These are phyloP conservation scores for Acacia pycnantha DNA, from an alignment of 331 rosid species.

Conservation along the genomic window DNA sequence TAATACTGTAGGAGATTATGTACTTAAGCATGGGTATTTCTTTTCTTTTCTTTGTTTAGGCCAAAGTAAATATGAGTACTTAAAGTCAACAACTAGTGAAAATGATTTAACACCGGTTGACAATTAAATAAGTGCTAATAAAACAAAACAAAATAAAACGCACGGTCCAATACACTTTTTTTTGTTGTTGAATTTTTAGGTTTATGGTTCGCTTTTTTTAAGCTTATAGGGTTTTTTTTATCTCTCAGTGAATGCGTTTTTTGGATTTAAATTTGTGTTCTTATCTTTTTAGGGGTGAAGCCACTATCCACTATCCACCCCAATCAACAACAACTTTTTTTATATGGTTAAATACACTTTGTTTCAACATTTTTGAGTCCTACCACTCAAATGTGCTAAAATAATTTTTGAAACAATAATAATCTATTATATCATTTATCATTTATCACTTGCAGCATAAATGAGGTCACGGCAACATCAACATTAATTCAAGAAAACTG, in stretches of 20 bases:
- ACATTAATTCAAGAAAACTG: background rate
- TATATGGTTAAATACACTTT: background rate
- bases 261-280: fast-evolving
- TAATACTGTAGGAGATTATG: too few relatives aligned
- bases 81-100: too few relatives aligned
- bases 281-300: too few relatives aligned
- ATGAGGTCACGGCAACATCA: background rate
- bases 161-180: background rate
- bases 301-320: fast-evolving
- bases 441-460: background rate
- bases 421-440: background rate
- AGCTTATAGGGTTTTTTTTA: too few relatives aligned
- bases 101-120: too few relatives aligned
- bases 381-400: background rate
- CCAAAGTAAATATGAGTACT: too few relatives aligned
- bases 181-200: too few relatives aligned
- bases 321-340: too few relatives aligned
- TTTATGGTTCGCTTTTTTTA: too few relatives aligned
- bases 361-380: background rate
- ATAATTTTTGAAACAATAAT: background rate
- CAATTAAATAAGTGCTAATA: background rate
- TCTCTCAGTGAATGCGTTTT: fast-evolving
- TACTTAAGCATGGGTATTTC: too few relatives aligned
- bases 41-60: too few relatives aligned
- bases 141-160: background rate